Evolutionary conservation across 2,329 filamentous ascomycete species (phyloP), one percentile per base, ranked within the genome.

Genomic region (Paraphoma chrysanthemicola): DNA sequence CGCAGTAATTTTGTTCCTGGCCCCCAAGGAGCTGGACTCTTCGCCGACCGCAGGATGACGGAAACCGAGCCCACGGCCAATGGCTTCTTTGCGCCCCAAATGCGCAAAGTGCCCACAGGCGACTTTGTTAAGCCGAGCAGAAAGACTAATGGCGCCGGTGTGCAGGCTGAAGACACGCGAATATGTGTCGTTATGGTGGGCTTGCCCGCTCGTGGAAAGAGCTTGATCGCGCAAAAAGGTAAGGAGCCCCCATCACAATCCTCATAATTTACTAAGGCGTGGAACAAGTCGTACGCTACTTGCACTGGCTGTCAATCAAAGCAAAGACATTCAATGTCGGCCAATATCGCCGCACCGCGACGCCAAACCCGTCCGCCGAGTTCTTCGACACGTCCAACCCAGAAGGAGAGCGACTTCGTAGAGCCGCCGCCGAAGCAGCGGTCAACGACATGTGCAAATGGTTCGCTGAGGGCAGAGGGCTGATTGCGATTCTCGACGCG

Each of bases 151-250:
- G 88, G 90, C 66, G 81, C 86, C 69, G 90, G 89, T 72, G 85
- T 93, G 64, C 90, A 96, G 91, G 91, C 91, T 70, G 94, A 98
- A 83, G 93, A 97, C 79, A 94, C 92, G 59, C 92, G 91, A 78
- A 96, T 99, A 81, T 98, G 94, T 78, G 93, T 99, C 63, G 93
- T 99, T 70, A 98, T 99, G 95, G 95, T 99, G 58, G 95, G 95
- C 66, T 84, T 99, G 75, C 95, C 95, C 53, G 95, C 95, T 59
- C 86, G 95, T 68, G 95, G 95, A 73, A 99, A 99, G 85, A 97
- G 92, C 81, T 88, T 97, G 78, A 98, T 99, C 76, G 94, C 95
- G 67, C 93, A 96, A 73, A 97, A 97, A 86, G 93, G 93, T 95
- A 82, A 72, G 82, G 12, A n/a, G 18, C 18, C 18, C 36, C 31